Base-by-base conservation (phyloP, 2,329 filamentous ascomycete genomes). In the Aspergillus versicolor region DNA sequence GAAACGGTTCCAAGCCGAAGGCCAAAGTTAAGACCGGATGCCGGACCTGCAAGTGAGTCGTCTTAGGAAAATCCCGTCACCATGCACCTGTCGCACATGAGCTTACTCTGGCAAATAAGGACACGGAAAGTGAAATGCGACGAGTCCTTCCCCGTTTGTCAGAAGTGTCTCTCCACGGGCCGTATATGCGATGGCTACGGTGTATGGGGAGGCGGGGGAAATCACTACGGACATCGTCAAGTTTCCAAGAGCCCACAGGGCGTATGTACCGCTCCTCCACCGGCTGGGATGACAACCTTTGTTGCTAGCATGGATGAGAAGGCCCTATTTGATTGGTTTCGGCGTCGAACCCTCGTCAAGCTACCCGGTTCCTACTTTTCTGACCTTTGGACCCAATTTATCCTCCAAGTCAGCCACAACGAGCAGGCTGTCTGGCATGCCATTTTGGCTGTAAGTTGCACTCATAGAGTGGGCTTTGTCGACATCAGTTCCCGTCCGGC, bases 351-450 rank as follows among this genome's bases (percentile, higher is more conserved):
- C 1, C 58, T 62, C 2, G 56, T 50, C 38, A 74, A 75, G 47
- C 65, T 80, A 3, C 68, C 75, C 0, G 75, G 74, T 3, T 50
- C 68, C 2, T 75, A 74, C 55, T 32, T 55, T 8, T 72, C 70
- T 1, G 67, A 63, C 1, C 77, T 78, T 56, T 79, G 77, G 77
- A 66, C 70, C 12, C 68, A 57, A 3, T 59, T 77, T 8, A 65
- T 80, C 5, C 59, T 78, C 5, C 75, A 77, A 52, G 74, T 74
- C 3, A 72, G 72, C 48, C 57, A 60, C 3, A 64, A 65, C 9
- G 77, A 78, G 50, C 73, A 75, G 0, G 74, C 76, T 4, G 68
- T 79, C 3, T 61, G 74, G n/a, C 76, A 79, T 64, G 77, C 77
- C 3, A 62, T 76, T 11, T 60, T 79, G 5, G 74, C 77, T 11